These are phyloP conservation scores for Fusarium bulbicola DNA, from an alignment of 2,329 filamentous ascomycete genomes.

Conservation along the genomic window DNA sequence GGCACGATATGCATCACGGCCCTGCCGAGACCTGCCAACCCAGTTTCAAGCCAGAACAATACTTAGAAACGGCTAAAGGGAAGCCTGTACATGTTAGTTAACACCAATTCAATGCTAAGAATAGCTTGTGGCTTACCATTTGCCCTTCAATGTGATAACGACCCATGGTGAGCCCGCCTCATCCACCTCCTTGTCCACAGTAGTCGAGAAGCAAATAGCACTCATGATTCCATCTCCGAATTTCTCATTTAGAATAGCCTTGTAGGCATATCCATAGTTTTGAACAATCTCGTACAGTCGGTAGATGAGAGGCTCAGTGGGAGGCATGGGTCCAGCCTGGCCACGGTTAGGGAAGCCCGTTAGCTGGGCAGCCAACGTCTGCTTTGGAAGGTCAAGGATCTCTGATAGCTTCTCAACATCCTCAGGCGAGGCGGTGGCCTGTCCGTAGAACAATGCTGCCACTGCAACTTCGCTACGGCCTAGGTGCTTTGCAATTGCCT, in stretches of 20 bases:
- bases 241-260: slow-evolving; percentile 95
- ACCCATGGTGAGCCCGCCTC: slow-evolving; percentile 83
- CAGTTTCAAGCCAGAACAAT: not conserved
- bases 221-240: slow-evolving; percentile 97
- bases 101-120: not conserved
- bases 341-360: slow-evolving; percentile 83
- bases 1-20: not conserved
- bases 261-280: slow-evolving; percentile 97
- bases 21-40: not conserved
- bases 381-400: slow-evolving; percentile 69
- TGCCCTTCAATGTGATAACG: slow-evolving; percentile 82
- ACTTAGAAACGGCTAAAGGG: slow-evolving; percentile 47
- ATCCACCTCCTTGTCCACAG: slow-evolving; percentile 93
- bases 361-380: slow-evolving; percentile 68
- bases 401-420: slow-evolving; percentile 73
- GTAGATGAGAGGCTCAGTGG: slow-evolving; percentile 70
- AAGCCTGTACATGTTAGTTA: slow-evolving; percentile 39
- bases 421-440: slow-evolving; percentile 75
- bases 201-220: slow-evolving; percentile 88
- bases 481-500: slow-evolving; percentile 76
- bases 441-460: slow-evolving; percentile 91
- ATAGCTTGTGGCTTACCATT: slow-evolving; percentile 70
- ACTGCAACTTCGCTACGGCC: slow-evolving; percentile 84
- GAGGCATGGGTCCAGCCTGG: slow-evolving; percentile 58
- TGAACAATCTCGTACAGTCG: slow-evolving; percentile 93